A percentile compares a stretch with the other conserved stretches of the same genome.
These are phyloP conservation scores for Zasmidium cellare DNA, from an alignment of 2,329 filamentous ascomycete genomes.

Conservation along the genomic window DNA sequence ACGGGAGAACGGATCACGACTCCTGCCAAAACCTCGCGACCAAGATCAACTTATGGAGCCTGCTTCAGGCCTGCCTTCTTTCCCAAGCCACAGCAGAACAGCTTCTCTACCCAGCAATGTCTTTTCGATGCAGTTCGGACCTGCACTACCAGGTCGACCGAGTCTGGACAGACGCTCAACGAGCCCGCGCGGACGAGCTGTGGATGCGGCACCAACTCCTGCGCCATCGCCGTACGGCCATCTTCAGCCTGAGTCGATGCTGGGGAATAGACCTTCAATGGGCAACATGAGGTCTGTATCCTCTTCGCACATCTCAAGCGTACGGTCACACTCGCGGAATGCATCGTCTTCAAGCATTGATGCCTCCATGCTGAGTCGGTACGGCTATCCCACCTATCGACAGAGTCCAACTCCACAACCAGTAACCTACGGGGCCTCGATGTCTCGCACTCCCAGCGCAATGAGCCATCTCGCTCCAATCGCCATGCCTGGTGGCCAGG, in stretches of 20 bases:
- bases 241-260: slow-evolving; percentile 20
- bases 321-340: slow-evolving; percentile 33
- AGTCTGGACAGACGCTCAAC: slow-evolving; percentile 24
- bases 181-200: slow-evolving; percentile 24
- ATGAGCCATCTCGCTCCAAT: slow-evolving; percentile 39
- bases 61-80: slow-evolving; percentile 4
- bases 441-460: slow-evolving; percentile 35
- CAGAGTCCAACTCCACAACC: slow-evolving; percentile 40
- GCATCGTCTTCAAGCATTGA: slow-evolving; percentile 35
- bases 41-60: slow-evolving; percentile 32
- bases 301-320: slow-evolving; percentile 27
- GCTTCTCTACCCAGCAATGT: slow-evolving; percentile 30
- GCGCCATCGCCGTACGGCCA: slow-evolving; percentile 23
- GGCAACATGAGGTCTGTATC: slow-evolving; percentile 29
- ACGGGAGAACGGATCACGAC: slow-evolving; percentile 29
- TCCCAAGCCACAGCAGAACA: slow-evolving; percentile 27
- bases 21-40: slow-evolving; percentile 29
- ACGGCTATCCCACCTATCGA: slow-evolving; percentile 78
- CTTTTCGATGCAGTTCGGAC: slow-evolving; percentile 29
- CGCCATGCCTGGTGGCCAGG: slow-evolving; percentile 29
- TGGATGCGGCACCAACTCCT: slow-evolving; percentile 14
- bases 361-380: slow-evolving; percentile 50
- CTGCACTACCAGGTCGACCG: slow-evolving; percentile 17
- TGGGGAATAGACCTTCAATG: slow-evolving; percentile 23
- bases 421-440: slow-evolving; percentile 24